phyloP scores from a whole-genome alignment of 768 basidiomycete genomes.

The Leccinum longicurvipes region DNA sequence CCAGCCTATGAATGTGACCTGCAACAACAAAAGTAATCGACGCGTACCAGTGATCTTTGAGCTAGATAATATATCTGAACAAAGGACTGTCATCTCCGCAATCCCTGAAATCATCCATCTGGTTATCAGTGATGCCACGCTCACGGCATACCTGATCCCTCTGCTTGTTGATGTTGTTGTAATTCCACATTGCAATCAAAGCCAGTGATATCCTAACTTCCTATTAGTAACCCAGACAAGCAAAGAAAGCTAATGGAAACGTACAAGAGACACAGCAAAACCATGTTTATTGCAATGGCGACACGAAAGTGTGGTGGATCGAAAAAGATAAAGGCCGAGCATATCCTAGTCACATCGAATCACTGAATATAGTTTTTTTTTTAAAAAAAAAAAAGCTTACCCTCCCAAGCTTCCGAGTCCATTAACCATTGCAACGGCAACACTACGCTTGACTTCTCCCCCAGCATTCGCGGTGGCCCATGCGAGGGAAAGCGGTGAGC shows the following conservation, averaged over 20 bases:
- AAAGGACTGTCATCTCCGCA: too few relatives aligned
- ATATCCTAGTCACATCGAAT: constrained; percentile 28
- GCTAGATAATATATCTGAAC: constrained; percentile 33
- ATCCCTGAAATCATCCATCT: constrained; percentile 38
- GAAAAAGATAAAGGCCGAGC: constrained; percentile 39
- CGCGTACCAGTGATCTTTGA: too few relatives aligned
- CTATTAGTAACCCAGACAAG: constrained; percentile 27
- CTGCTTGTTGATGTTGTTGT: constrained; percentile 42
- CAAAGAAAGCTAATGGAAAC: constrained; percentile 7
- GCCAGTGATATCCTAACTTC: constrained; percentile 36
- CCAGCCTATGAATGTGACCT: too few relatives aligned
- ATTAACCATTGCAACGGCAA: constrained; percentile 49
- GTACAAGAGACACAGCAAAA: constrained; percentile 24
- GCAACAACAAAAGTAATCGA: too few relatives aligned
- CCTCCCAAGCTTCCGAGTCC: constrained; percentile 58
- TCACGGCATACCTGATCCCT: constrained; percentile 43
- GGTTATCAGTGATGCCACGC: constrained; percentile 39
- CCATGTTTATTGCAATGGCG: constrained; percentile 30
- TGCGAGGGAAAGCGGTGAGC: constrained; percentile 40
- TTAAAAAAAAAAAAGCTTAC: constrained; percentile 24
- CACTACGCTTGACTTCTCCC: constrained; percentile 48
- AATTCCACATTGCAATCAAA: constrained; percentile 43
- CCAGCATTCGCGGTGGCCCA: constrained; percentile 55
- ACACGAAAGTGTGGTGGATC: constrained; percentile 35
- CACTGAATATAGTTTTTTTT: not conserved